Percentiles rank a stretch among this genome's conserved stretches.
These are phyloP conservation scores for Psilocybe mexicana DNA, from an alignment of 1,284 basidiomycete genomes.

Conservation along the genomic window DNA sequence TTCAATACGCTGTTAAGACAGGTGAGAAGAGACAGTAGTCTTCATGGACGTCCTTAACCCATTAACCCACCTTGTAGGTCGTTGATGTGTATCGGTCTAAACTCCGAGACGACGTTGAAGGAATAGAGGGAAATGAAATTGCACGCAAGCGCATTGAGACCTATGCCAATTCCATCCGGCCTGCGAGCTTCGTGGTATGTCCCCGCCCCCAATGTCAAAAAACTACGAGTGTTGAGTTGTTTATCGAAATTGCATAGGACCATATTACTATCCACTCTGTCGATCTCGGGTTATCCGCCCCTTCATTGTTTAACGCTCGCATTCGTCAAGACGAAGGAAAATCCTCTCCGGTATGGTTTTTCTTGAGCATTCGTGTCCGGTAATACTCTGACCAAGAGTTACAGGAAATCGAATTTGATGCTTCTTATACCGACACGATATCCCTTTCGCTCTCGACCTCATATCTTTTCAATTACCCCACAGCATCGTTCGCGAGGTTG, in stretches of 20 bases:
- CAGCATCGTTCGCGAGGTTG: conserved; percentile 75
- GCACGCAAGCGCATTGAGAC: conserved; percentile 69
- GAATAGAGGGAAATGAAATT: conserved; percentile 69
- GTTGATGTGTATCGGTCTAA: conserved; percentile 72
- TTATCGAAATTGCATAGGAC: conserved; percentile 47
- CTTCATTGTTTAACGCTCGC: conserved; percentile 60
- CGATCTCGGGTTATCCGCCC: conserved; percentile 70
- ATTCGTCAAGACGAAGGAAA: conserved; percentile 30
- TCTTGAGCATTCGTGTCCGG: conserved; percentile 7
- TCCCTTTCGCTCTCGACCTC: conserved; percentile 81
- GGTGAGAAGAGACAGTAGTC: conserved; percentile 34
- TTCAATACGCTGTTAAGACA: conserved; percentile 70
- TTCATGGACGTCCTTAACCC: conserved; percentile 18
- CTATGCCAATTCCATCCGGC: conserved; percentile 71
- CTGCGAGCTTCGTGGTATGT: conserved; percentile 65
- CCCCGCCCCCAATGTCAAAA: not conserved
- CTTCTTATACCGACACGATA: conserved; percentile 68
- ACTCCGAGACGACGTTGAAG: conserved; percentile 59
- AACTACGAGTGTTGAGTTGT: not conserved
- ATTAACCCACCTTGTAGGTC: conserved; percentile 43
- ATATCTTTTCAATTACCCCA: conserved; percentile 81
- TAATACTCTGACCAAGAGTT: conserved; percentile 16
- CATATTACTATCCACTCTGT: conserved; percentile 75
- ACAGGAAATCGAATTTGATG: conserved; percentile 63
- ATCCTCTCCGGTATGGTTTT: conserved; percentile 19